These are phyloP conservation scores for Citeromyces nyonsensis DNA, from an alignment of 805 yeast species.

Conservation along the genomic window DNA sequence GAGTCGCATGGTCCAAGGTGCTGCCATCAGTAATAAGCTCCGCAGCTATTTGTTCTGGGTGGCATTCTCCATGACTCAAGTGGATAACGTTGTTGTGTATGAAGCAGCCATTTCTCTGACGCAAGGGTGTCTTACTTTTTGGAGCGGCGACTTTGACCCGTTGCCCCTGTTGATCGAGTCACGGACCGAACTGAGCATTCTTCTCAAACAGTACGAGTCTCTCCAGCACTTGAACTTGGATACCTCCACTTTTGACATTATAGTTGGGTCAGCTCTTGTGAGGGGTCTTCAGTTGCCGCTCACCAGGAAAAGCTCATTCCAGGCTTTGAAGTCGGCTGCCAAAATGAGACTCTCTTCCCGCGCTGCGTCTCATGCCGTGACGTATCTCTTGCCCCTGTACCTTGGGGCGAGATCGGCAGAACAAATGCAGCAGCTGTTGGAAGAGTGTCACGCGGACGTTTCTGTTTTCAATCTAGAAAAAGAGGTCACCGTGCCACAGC, in stretches of 20 bases:
- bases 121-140: no score
- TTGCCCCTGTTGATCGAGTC: no score
- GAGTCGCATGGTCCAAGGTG: no score
- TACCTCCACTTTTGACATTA: constrained; percentile 31
- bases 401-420: constrained; percentile 17
- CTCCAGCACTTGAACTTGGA: constrained; percentile 21
- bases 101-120: constrained; percentile 9
- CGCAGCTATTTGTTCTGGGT: constrained; percentile 27
- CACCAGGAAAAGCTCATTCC: constrained; percentile 30
- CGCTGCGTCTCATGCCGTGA: constrained; percentile 8
- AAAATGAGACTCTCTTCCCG: constrained; percentile 22
- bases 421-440: constrained; percentile 16
- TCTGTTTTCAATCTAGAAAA: constrained; percentile 16
- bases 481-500: constrained; percentile 19
- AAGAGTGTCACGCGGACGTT: constrained; percentile 16
- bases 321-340: constrained; percentile 25
- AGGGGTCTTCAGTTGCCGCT: constrained; percentile 49
- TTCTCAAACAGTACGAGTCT: constrained; percentile 25
- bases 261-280: constrained; percentile 27
- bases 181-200: background rate
- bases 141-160: no score
- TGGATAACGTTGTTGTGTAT: constrained; percentile 11
- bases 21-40: no score
- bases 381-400: constrained; percentile 14
- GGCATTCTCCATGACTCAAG: constrained; percentile 9